phyloP scores from a whole-genome alignment of 2,329 filamentous ascomycete genomes.

The Cryoendolithus antarcticus region DNA sequence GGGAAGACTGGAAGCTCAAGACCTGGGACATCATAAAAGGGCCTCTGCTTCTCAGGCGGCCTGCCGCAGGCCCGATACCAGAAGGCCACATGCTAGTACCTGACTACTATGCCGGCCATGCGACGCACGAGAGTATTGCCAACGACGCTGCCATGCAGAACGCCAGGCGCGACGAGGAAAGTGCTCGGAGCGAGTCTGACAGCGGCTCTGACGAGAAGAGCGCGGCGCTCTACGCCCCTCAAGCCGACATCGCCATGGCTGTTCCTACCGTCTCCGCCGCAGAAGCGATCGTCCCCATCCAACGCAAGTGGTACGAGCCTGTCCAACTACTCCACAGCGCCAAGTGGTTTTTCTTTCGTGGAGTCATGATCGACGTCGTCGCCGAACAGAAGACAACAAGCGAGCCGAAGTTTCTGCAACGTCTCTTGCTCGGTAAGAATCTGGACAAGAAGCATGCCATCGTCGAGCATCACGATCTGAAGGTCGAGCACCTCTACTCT shows the following conservation, averaged over 20 bases:
- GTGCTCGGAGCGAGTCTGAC: conserved; percentile 4
- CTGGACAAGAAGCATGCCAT: conserved; percentile 32
- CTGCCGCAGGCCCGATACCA: conserved; percentile 27
- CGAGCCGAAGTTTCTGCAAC: conserved; percentile 25
- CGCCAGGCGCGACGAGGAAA: conserved; percentile 10
- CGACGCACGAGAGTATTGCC: conserved; percentile 40
- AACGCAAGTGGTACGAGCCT: conserved; percentile 30
- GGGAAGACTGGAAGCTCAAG: conserved; percentile 49
- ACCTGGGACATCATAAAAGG: conserved; percentile 41
- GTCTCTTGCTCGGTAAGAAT: conserved; percentile 12
- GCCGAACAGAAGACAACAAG: conserved; percentile 26
- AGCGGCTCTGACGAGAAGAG: conserved; percentile 6
- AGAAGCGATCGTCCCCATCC: conserved; percentile 7
- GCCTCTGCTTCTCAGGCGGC: conserved; percentile 4
- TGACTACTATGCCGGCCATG: conserved; percentile 42
- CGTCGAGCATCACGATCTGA: conserved; percentile 38
- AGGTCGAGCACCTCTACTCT: conserved; percentile 48
- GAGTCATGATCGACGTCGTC: conserved; percentile 39
- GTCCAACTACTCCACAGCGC: conserved; percentile 33
- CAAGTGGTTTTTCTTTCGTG: conserved; percentile 37
- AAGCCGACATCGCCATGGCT: conserved; percentile 4
- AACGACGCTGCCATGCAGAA: conserved; percentile 15
- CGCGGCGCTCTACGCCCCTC: conserved; percentile 1
- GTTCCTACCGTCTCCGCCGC: conserved; percentile 2
- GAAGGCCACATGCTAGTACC: conserved; percentile 25